Conservation (phyloP, 352 stramenopile genomes). For the Phytophthora melonis region DNA sequence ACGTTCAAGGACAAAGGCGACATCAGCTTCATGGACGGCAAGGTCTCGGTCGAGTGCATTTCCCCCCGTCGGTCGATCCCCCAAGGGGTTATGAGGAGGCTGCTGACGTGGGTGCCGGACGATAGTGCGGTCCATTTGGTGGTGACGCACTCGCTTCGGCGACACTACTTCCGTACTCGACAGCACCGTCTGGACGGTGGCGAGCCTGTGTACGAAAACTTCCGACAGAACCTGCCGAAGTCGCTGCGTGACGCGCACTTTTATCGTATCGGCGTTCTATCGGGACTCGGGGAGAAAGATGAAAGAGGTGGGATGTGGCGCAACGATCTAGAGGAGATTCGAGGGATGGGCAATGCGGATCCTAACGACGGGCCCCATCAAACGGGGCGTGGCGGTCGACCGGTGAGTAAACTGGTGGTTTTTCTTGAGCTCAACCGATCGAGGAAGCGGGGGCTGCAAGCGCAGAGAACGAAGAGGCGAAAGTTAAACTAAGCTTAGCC, state of each 20-base stretch:
- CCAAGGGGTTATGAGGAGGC: neutral
- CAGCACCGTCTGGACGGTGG: too few species aligned
- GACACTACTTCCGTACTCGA: neutral
- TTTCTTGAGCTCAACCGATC: too few species aligned
- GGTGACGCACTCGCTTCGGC: neutral
- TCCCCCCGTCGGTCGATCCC: neutral
- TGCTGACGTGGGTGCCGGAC: neutral
- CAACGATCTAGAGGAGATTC: neutral
- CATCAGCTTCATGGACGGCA: conserved; percentile 6
- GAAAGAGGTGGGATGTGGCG: neutral
- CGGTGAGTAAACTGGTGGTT: too few species aligned
- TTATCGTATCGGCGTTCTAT: neutral
- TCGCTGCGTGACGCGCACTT: conserved; percentile 3
- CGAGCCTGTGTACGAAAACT: neutral
- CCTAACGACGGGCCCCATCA: too few species aligned
- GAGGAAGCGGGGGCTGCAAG: too few species aligned
- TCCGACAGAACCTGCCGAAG: neutral
- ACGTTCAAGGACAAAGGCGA: neutral
- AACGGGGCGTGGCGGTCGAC: too few species aligned
- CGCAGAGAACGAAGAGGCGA: too few species aligned
- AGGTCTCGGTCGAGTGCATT: neutral
- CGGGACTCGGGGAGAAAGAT: neutral
- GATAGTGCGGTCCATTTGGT: neutral
- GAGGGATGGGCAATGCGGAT: neutral
- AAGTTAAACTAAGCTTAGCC: too few species aligned